Percentiles rank a stretch among this genome's conserved stretches.
Evolutionary conservation across 2,329 filamentous ascomycete genomes (phyloP).

Genomic region (Chrysoporthe puriensis): DNA sequence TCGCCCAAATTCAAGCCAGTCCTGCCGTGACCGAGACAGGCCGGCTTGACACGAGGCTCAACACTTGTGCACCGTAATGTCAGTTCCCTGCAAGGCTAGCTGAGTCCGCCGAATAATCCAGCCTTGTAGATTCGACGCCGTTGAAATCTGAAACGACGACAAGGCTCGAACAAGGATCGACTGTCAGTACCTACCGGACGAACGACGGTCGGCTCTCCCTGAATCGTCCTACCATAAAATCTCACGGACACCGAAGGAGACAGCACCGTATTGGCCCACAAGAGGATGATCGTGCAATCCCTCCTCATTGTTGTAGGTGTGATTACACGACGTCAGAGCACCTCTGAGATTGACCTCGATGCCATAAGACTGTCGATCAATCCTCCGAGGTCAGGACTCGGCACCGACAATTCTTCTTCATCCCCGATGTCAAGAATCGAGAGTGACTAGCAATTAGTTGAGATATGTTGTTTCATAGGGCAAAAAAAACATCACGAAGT

Average conservation of each 20-base stretch:
- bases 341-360: background rate
- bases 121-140: background rate
- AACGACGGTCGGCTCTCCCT: background rate
- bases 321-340: background rate
- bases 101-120: background rate
- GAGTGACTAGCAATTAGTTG: background rate
- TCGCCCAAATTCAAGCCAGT: background rate
- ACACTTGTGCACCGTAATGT: slow-evolving; percentile 18
- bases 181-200: background rate
- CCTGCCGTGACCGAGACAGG: background rate
- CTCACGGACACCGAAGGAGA: background rate
- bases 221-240: background rate
- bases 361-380: background rate
- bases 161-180: background rate
- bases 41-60: background rate
- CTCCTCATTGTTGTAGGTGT: slow-evolving; percentile 10
- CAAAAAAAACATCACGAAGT: too few relatives aligned
- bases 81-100: slow-evolving; percentile 15
- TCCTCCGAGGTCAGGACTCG: slow-evolving; percentile 23
- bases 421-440: slow-evolving; percentile 2
- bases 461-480: background rate
- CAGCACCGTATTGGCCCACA: background rate
- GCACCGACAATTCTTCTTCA: slow-evolving; percentile 23
- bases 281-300: background rate
- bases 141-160: slow-evolving; percentile 8